These are phyloP conservation scores for Xylariaceae sp. DNA, from an alignment of 2,329 filamentous ascomycete species.

Conservation along the genomic window DNA sequence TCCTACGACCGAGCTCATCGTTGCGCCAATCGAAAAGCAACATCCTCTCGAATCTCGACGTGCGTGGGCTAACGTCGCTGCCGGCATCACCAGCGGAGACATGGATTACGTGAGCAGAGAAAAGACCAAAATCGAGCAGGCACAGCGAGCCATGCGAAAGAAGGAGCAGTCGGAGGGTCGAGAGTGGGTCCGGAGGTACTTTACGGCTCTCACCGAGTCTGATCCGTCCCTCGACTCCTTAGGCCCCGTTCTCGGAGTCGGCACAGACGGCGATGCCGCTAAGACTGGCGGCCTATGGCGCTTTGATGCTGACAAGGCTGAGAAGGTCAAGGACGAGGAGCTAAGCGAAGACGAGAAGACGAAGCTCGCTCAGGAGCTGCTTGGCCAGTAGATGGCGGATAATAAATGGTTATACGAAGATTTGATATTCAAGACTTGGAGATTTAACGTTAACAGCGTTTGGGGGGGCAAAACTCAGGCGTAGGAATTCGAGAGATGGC, in stretches of 20 bases:
- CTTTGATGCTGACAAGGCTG: conserved; percentile 51
- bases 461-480: no score
- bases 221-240: conserved; percentile 51
- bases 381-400: conserved; percentile 40
- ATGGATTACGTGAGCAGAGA: conserved; percentile 71
- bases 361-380: conserved; percentile 38
- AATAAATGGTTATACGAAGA: no score
- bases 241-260: conserved; percentile 50
- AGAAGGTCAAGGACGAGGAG: conserved; percentile 43
- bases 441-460: no score
- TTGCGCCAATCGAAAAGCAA: conserved; percentile 65
- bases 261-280: conserved; percentile 56
- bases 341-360: conserved; percentile 43
- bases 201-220: conserved; percentile 53
- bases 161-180: conserved; percentile 58
- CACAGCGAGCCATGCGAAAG: conserved; percentile 73
- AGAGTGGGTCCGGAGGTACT: conserved; percentile 84
- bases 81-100: conserved; percentile 72
- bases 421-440: no score
- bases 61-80: conserved; percentile 79
- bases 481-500: no score
- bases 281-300: conserved; percentile 65
- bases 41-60: conserved; percentile 78
- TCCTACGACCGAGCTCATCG: conserved; percentile 35
- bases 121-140: conserved; percentile 81